Evolutionary conservation across 2,329 filamentous ascomycete genomes (phyloP), one percentile per base, ranked within the genome.

Genomic region (Fusarium armeniacum): DNA sequence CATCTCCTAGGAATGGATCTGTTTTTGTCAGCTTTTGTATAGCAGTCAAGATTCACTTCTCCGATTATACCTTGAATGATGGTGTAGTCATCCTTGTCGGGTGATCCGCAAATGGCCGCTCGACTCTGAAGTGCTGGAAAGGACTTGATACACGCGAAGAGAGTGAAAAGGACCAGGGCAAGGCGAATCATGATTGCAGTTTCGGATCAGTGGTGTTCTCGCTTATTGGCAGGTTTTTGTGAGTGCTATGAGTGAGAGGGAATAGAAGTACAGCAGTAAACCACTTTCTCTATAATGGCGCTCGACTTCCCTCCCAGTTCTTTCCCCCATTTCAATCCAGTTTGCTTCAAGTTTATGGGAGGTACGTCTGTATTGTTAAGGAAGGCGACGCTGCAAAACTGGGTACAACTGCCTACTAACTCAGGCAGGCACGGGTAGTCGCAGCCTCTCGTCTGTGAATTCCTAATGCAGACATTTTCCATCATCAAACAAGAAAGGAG

Each of bases 1-100:
- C 10, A 13, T 72, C 69, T 8, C 69, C 69, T 3, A 64, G 40
- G 53, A 72, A 72, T 4, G 69, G 66, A 5, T 72, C 69, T 72
- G 44, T 5, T 15, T 10, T 5, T 12, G 5, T 15, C 7, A 26
- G 10, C 35, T 3, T 43, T 28, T 24, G 13, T 11, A 6, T 20
- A 9, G 6, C 6, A 18, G 15, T 24, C 28, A 36, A n/a, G 6
- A 2, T 18, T 20, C 20, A n/a, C 8, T 12, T 3, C 6, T 18
- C n/a, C 4, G 15, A 6, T 47, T 24, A 3, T 24, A 64, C 69
- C 45, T 60, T 70, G 55, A 15, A 72, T 16, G 20, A 72, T 26
- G 3, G 69, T 71, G 24, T 72, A 71, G 24, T 58, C 32, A 5
- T 18, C 26, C 7, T 67, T 26, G 7, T 52, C n/a, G 2, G 69